A percentile compares a stretch with the other conserved stretches of the same genome.
Conservation (phyloP, 1,139 yeast genomes). For the Diutina mesorugosa region DNA sequence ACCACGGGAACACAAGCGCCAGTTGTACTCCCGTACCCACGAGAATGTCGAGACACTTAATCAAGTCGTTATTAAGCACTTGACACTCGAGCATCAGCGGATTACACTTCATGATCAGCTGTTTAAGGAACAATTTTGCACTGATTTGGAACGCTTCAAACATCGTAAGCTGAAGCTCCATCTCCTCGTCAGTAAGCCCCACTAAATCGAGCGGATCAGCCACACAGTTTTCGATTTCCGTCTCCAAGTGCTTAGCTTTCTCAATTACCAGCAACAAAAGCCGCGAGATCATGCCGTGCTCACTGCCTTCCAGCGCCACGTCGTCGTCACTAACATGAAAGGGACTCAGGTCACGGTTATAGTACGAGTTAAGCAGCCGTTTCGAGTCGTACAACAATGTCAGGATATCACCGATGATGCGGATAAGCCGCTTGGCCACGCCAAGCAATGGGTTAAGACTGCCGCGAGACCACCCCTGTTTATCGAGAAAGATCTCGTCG, state of each 20-base stretch:
- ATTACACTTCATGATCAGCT: conserved; percentile 45
- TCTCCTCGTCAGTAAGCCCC: conserved; percentile 36
- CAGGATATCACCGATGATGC: conserved; percentile 56
- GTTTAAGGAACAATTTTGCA: conserved; percentile 55
- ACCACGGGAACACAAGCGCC: conserved; percentile 61
- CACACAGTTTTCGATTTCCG: conserved; percentile 33
- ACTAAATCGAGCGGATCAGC: conserved; percentile 43
- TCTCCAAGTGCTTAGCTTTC: conserved; percentile 35
- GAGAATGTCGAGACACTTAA: conserved; percentile 46
- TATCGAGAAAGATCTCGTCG: conserved; percentile 35
- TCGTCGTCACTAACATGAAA: conserved; percentile 4
- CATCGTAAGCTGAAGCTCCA: conserved; percentile 54
- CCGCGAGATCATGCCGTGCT: conserved; percentile 13
- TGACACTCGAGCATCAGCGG: conserved; percentile 58
- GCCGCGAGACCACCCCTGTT: conserved; percentile 14
- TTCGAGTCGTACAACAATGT: conserved; percentile 44
- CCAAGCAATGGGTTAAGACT: conserved; percentile 60
- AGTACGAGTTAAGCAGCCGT: neutral
- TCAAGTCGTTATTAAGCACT: conserved; percentile 39
- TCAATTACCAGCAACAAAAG: conserved; percentile 14
- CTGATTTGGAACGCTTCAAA: conserved; percentile 66
- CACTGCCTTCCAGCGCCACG: conserved; percentile 13
- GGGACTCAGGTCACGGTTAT: neutral
- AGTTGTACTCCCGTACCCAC: conserved; percentile 61
- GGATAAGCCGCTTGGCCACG: conserved; percentile 53